Conservation (phyloP, 805 yeast genomes). For the Monosporozyma unispora region DNA sequence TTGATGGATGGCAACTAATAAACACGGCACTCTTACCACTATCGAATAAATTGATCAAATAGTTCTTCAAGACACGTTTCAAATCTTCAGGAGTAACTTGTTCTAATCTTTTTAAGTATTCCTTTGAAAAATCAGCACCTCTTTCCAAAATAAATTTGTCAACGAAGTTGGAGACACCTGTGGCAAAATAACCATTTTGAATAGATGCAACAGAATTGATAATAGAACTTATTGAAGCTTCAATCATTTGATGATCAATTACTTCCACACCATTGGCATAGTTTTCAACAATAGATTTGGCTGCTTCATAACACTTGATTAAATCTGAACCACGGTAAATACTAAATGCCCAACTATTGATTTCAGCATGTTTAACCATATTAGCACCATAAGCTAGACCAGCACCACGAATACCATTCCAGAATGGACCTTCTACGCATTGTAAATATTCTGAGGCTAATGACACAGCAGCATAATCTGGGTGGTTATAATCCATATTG, state of each 20-base stretch:
- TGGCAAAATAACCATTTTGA: constrained; percentile 54
- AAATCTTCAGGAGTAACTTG: constrained; percentile 39
- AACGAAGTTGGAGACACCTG: constrained; percentile 57
- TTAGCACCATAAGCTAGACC: constrained; percentile 89
- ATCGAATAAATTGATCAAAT: constrained; percentile 59
- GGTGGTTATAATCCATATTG: constrained; percentile 34
- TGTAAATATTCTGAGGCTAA: constrained; percentile 69
- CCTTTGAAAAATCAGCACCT: constrained; percentile 55
- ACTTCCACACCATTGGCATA: constrained; percentile 44
- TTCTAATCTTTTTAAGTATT: constrained; percentile 45
- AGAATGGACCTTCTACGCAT: constrained; percentile 91
- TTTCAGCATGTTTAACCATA: constrained; percentile 49
- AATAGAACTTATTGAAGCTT: constrained; percentile 68
- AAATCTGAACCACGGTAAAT: constrained; percentile 83
- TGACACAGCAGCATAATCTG: constrained; percentile 60
- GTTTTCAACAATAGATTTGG: constrained; percentile 53
- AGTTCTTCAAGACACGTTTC: constrained; percentile 38
- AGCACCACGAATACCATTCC: constrained; percentile 92
- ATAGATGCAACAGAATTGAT: constrained; percentile 62
- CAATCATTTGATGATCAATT: constrained; percentile 52
- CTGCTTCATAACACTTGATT: constrained; percentile 49
- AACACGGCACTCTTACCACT: constrained; percentile 50
- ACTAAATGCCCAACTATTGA: constrained; percentile 55
- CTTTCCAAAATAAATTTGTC: constrained; percentile 61
- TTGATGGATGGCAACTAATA: constrained; percentile 64